Evolutionary conservation across 805 yeast species (phyloP), one percentile per base, ranked within the genome.

Genomic region (Nakazawaea siamensis): DNA sequence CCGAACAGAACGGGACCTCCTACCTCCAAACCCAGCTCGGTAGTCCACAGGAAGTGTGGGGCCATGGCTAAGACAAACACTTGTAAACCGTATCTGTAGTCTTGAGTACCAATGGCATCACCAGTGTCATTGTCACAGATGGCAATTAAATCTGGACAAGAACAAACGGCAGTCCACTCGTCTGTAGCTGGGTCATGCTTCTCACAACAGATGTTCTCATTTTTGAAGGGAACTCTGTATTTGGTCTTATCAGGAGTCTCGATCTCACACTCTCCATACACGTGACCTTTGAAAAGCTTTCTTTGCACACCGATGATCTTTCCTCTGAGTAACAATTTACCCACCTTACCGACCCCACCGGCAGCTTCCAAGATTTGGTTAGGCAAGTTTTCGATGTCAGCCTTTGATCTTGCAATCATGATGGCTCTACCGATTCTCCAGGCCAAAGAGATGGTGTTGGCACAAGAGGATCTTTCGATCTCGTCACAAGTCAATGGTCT

Each of bases 391-490:
- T 54, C 60, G 21, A 64, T 50, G 31, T 62, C 62, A n/a, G 55
- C 49, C 10, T 50, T 51, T 31, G 58, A 60, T 29, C 57, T 51
- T 1, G 71, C 64, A 15, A 59, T 45, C 20, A 44, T 42, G 4
- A 66, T 64, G 3, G 69, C 70, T 34, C 63, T 54, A 3, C 73
- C 73, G 31, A 67, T 58, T 47, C 71, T 55, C 73, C 73, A 68
- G 2, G 70, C 63, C 15, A 56, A 43, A 1, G 71, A 66, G 10
- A 63, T 27, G 14, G 66, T 44, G 18, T 49, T 40, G 28, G 44
- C 54, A 29, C 50, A 42, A n/a, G 48, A 40, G 37, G 30, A 40
- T 14, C 35, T 31, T 20, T 44, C 35, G 24, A 47, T 24, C 18
- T 47, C 46, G 5, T 33, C 23, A 20, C 23, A 32, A 10, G 31